phyloP scores from a whole-genome alignment of 2,329 filamentous ascomycete species.

The Penicillium brevicompactum region DNA sequence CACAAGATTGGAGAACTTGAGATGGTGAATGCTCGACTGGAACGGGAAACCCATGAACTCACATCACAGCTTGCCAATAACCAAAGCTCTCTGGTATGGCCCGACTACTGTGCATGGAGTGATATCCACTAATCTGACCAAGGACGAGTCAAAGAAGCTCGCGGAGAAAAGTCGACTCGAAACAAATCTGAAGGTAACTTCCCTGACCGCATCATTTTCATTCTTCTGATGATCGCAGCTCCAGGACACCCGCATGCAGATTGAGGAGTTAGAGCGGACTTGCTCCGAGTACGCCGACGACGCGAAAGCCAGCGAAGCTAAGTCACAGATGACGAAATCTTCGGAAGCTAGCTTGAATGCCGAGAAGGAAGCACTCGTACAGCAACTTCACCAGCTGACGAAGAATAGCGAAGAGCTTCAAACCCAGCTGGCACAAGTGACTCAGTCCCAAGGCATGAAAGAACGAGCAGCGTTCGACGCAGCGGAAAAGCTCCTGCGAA shows the following conservation, averaged over 20 bases:
- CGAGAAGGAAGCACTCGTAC: constrained; percentile 20
- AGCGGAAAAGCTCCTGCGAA: constrained; percentile 14
- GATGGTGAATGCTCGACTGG: constrained; percentile 28
- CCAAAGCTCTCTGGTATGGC: constrained; percentile 30
- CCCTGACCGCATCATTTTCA: no score
- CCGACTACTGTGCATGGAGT: no score
- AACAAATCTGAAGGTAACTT: constrained; percentile 21
- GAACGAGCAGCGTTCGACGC: constrained; percentile 6
- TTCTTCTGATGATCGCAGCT: constrained; percentile 24
- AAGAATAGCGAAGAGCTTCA: constrained; percentile 26
- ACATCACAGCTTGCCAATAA: constrained; percentile 22
- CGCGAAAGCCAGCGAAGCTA: constrained; percentile 16
- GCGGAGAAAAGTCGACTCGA: constrained; percentile 13
- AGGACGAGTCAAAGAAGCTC: constrained; percentile 23
- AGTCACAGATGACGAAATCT: constrained; percentile 25
- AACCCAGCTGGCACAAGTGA: constrained; percentile 6
- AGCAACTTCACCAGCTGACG: constrained; percentile 23
- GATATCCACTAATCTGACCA: constrained; percentile 13
- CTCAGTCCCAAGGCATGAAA: constrained; percentile 6
- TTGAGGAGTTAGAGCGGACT: constrained; percentile 19
- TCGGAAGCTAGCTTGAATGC: constrained; percentile 17
- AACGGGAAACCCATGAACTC: constrained; percentile 18
- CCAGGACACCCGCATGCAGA: constrained; percentile 19
- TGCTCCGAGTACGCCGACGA: constrained; percentile 13
- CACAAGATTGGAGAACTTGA: constrained; percentile 29